A percentile compares a stretch with the other conserved stretches of the same genome.
Evolutionary conservation across 805 yeast genomes (phyloP).

Genomic region (Candida oleophila): DNA sequence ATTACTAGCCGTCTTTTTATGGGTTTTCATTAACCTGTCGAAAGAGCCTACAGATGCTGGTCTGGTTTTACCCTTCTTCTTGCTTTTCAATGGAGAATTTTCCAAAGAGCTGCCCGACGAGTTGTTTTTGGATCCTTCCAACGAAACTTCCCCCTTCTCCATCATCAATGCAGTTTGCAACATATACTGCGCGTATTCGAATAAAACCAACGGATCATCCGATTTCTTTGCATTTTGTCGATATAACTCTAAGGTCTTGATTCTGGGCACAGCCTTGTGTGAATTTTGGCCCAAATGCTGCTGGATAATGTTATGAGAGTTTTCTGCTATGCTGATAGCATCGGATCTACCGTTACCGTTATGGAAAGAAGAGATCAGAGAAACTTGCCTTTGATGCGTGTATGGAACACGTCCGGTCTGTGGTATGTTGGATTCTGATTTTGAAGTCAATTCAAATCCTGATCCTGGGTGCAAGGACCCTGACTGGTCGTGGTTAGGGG

Average conservation of each 20-base stretch:
- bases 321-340: constrained; percentile 42
- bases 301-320: constrained; percentile 50
- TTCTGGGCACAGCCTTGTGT: constrained; percentile 61
- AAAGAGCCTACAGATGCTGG: constrained; percentile 6
- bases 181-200: constrained; percentile 89
- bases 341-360: constrained; percentile 30
- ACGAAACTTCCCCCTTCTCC: constrained; percentile 25
- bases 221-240: constrained; percentile 81
- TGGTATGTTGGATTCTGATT: constrained; percentile 23
- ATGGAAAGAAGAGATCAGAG: constrained; percentile 38
- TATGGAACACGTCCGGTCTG: constrained; percentile 8
- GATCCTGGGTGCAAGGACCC: neutral
- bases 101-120: constrained; percentile 7
- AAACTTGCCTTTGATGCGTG: constrained; percentile 34
- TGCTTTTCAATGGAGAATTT: constrained; percentile 8
- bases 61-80: constrained; percentile 10
- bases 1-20: neutral
- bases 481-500: neutral
- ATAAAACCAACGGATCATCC: constrained; percentile 81
- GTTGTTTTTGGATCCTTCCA: constrained; percentile 1
- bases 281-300: constrained; percentile 53
- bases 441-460: constrained; percentile 11
- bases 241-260: constrained; percentile 84
- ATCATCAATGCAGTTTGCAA: constrained; percentile 77
- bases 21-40: constrained; percentile 4